These are phyloP conservation scores for Amauroascus niger DNA, from an alignment of 2,329 filamentous ascomycete species.

Conservation along the genomic window DNA sequence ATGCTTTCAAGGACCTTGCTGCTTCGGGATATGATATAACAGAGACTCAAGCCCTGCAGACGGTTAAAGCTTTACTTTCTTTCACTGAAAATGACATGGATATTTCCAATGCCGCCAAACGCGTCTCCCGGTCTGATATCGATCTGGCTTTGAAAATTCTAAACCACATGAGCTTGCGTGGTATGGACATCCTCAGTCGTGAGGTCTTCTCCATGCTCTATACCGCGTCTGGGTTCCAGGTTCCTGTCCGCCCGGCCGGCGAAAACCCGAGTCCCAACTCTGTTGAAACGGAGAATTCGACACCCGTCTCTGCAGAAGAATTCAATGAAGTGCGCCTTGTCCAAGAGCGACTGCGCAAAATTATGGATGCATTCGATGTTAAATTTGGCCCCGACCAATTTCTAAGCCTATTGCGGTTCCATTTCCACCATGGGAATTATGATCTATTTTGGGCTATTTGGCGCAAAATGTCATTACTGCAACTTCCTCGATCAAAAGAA, in stretches of 20 bases:
- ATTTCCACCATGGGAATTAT: conserved; percentile 42
- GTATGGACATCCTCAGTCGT: conserved; percentile 34
- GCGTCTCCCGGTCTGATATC: conserved; percentile 23
- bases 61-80: conserved; percentile 32
- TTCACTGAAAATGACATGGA: conserved; percentile 13
- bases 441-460: conserved; percentile 53
- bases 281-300: conserved; percentile 30
- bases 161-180: conserved; percentile 35
- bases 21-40: conserved; percentile 29
- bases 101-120: conserved; percentile 11
- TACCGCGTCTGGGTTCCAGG: conserved; percentile 32
- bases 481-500: conserved; percentile 40
- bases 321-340: conserved; percentile 15
- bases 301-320: conserved; percentile 10
- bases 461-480: conserved; percentile 45
- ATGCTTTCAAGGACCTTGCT: conserved; percentile 29
- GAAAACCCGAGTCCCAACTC: conserved; percentile 22
- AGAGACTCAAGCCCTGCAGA: conserved; percentile 26
- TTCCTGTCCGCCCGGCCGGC: conserved; percentile 35
- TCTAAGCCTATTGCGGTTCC: conserved; percentile 26
- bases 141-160: conserved; percentile 35
- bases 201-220: conserved; percentile 42
- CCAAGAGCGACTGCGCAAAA: conserved; percentile 23
- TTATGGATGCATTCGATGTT: conserved; percentile 24
- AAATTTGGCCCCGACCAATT: conserved; percentile 25